Base-by-base conservation (phyloP, 2,329 filamentous ascomycete genomes). In the Phialophora expanda region DNA sequence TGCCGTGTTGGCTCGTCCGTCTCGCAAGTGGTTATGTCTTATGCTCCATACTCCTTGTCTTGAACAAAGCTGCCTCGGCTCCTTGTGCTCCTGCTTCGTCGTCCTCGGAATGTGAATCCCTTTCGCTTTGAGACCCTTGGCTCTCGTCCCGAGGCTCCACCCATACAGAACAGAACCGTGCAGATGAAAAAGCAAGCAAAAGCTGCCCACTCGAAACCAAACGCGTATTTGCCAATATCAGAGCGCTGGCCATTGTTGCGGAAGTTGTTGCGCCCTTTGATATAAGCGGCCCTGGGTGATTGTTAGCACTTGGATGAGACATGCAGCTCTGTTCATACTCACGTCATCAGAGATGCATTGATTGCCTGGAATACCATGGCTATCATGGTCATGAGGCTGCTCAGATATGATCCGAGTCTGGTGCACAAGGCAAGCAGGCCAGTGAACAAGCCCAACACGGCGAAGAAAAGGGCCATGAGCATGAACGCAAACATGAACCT, bases 401-500 rank as follows among this genome's bases (percentile, higher is more conserved):
- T 85, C 20, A 89, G 56, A 64, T 78, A 81, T 73, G 78, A 76
- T 65, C 79, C 80, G 50, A 87, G 78, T 64, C 84, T 81, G 4
- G 83, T 82, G 75, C 84, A 87, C 48, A 85, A 76, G 22, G 80
- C 78, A 62, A 82, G 71, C 8, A 81, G 71, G 8, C 83, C 81
- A 30, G 78, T 77, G 66, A 83, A 75, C 17, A 85, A 76, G 2
- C 80, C 78, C 62, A 75, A 68, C 14, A 80, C 78, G 54, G 76
- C 86, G 77, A 96, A 95, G 83, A 97, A 88, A 44, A 97, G 85
- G 20, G 88, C 87, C 71, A 98, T 89, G 64, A 98, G 82, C 81
- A 91, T 91, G 79, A 97, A 95, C 44, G 93, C 92, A 86, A 94
- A 98, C 78, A 92, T 90, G 82, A 97, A 97, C 48, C 94, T 87